Base-by-base conservation (phyloP, 768 basidiomycete species). In the Agrocybe praecox region DNA sequence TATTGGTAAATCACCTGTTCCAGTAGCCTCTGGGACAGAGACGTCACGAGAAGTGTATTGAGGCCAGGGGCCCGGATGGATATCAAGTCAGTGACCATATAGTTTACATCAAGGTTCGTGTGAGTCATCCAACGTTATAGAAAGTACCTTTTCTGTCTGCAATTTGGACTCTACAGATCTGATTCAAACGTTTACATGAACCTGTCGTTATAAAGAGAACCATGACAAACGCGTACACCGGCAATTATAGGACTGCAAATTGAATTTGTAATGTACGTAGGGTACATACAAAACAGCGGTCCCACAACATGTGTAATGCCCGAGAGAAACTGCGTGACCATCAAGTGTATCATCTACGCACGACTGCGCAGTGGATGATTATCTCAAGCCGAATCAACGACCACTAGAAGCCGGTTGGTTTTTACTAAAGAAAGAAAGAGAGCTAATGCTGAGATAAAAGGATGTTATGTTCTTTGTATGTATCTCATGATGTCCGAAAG, bases 401-500 rank as follows among this genome's bases (percentile, higher is more conserved):
- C 12, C 36, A 40, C 4, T 15, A n/a, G 12, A 14, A 40, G 36
- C 36, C 36, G 12, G 12, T 3, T 14, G 36, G 33, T 6, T 40
- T 18, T 18, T 46, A 53, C 53, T 49, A 24, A 34, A 49, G 19
- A 4, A 29, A 17, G 42, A 15, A 32, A n/a, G 11, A 23, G 42
- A 22, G 40, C 17, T 6, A 23, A 9, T n/a, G 22, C 2, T 34
- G 15, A 36, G 46, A 49, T 19, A 56, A 54, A 50, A 46, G 36
- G 52, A 52, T 59, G 48, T 52, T 56, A 48, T 29, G 53, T 46
- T 46, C 51, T 57, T 46, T 49, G 32, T 15, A 29, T 48, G 29
- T 49, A 49, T 56, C 60, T 44, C 57, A 55, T 57, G 43, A 60
- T 53, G 62, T 58, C 53, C 54, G 54, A 55, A 46, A 42, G 17